Evolutionary conservation across 2,329 filamentous ascomycete species (phyloP).

Genomic region (Alternaria triticina): DNA sequence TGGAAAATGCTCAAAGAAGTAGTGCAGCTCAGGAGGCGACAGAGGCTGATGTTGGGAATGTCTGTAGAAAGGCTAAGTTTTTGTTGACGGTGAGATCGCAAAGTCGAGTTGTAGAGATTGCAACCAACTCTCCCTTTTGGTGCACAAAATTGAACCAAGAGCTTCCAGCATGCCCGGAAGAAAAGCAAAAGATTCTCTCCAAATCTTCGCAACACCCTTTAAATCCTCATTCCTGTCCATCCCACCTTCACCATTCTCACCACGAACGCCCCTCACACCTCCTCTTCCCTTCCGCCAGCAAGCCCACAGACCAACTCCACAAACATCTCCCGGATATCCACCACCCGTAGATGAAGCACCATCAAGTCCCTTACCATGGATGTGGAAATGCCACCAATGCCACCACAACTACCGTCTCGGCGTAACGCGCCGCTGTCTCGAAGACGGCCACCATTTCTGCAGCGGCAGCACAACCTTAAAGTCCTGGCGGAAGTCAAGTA

Average conservation of each 20-base stretch:
- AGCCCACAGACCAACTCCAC: neutral
- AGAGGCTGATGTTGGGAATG: neutral
- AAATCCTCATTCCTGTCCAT: constrained; percentile 53
- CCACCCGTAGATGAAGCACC: constrained; percentile 28
- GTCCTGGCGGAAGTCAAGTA: constrained; percentile 29
- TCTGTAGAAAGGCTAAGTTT: neutral
- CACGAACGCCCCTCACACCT: constrained; percentile 33
- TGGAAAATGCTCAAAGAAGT: constrained; percentile 1
- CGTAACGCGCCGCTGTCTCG: constrained; percentile 59
- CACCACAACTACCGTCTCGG: constrained; percentile 55
- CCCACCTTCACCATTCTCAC: constrained; percentile 54
- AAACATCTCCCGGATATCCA: constrained; percentile 14
- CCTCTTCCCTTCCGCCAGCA: neutral
- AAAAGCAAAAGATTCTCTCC: constrained; percentile 2
- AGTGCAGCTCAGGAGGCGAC: neutral
- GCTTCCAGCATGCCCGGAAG: neutral
- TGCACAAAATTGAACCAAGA: neutral
- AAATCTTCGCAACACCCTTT: constrained; percentile 50
- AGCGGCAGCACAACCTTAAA: constrained; percentile 53
- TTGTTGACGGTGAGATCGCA: neutral
- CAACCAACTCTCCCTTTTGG: too few relatives aligned
- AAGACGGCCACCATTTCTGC: constrained; percentile 63
- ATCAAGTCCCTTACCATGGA: constrained; percentile 51
- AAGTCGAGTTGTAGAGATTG: neutral
- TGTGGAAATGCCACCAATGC: constrained; percentile 63